Percentiles rank a stretch among this genome's conserved stretches.
phyloP scores from a whole-genome alignment of 352 stramenopile genomes.

The Phytophthora sp. region DNA sequence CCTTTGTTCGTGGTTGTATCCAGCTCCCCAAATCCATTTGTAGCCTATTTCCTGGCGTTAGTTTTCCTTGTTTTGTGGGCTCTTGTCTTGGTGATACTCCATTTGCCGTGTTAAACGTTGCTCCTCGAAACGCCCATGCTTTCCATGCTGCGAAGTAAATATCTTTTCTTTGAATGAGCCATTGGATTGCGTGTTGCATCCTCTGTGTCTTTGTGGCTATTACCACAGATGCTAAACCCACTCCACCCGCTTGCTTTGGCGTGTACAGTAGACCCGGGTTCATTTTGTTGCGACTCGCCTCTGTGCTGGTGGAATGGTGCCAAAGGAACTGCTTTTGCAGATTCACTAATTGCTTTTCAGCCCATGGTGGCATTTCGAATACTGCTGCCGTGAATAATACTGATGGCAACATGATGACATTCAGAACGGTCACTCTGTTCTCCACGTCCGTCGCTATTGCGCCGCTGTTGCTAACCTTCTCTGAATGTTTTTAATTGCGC shows the following conservation, averaged over 20 bases:
- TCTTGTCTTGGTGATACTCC: not conserved
- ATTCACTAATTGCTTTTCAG: not conserved
- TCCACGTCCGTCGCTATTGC: not conserved
- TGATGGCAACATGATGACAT: not conserved
- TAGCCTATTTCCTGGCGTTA: not conserved
- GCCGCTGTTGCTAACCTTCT: not conserved
- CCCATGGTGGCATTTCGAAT: not conserved
- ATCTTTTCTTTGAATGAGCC: not conserved
- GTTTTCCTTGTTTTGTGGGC: not conserved
- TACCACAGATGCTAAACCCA: not conserved
- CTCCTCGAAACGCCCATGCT: not conserved
- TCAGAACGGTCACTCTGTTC: not conserved
- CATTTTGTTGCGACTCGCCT: not conserved
- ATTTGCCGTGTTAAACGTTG: too few relatives aligned
- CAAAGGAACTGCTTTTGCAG: slow-evolving; percentile 7
- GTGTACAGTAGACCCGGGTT: not conserved
- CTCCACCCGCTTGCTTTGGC: not conserved
- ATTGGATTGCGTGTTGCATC: not conserved
- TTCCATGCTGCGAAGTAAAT: not conserved
- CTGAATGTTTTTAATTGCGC: not conserved
- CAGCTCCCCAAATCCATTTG: too few relatives aligned
- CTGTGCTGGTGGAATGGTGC: not conserved
- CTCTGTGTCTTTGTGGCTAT: not conserved
- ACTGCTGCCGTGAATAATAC: not conserved
- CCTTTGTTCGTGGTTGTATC: too few relatives aligned